Conservation (phyloP, 2,329 filamentous ascomycete species). For the Colletotrichum tropicale region DNA sequence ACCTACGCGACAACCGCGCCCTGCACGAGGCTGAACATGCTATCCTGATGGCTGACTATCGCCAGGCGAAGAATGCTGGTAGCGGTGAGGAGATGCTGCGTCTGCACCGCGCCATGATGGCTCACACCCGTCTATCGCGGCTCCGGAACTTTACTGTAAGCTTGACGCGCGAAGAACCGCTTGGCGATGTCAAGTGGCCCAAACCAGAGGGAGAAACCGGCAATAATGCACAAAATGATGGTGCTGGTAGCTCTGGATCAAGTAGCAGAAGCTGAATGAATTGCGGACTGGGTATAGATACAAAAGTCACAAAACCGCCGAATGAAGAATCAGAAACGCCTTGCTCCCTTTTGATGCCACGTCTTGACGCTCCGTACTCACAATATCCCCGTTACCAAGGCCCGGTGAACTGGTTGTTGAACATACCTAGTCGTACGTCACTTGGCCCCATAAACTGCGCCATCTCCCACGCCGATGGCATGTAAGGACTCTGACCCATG, state of each 20-base stretch:
- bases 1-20: constrained; percentile 25
- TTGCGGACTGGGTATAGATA: constrained; percentile 7
- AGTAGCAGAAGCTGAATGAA: neutral
- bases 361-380: neutral
- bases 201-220: neutral
- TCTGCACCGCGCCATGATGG: constrained; percentile 25
- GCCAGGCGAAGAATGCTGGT: constrained; percentile 26
- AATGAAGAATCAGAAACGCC: neutral
- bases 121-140: neutral
- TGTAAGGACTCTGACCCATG: neutral
- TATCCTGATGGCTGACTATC: constrained; percentile 28
- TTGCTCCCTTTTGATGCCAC: neutral
- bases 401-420: constrained; percentile 3
- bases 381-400: constrained; percentile 2
- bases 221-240: neutral
- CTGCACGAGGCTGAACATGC: constrained; percentile 30
- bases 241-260: neutral
- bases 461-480: constrained; percentile 15
- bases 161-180: neutral
- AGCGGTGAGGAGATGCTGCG: constrained; percentile 26
- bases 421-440: neutral
- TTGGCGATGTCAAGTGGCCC: constrained; percentile 3
- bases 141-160: constrained; percentile 2
- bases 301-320: neutral
- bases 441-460: constrained; percentile 17